Conservation (phyloP, 2,329 filamentous ascomycete genomes). For the Diaporthe batatas region DNA sequence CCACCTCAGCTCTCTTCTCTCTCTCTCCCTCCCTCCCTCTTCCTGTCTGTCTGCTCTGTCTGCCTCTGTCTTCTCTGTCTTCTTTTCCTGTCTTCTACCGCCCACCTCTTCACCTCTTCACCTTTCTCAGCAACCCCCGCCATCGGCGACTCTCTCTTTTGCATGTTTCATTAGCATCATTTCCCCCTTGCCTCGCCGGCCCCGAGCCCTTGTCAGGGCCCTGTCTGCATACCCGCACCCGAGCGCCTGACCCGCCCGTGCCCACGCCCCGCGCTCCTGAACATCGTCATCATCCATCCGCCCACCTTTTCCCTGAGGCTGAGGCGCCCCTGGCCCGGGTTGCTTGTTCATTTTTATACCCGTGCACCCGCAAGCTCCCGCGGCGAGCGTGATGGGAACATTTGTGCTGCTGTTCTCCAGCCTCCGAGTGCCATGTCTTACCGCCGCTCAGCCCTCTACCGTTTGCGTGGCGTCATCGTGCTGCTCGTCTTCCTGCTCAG, state of each 20-base stretch:
- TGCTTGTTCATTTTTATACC: no score
- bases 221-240: background rate
- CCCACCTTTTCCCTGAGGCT: background rate
- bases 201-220: background rate
- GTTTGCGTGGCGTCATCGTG: constrained; percentile 38
- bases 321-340: constrained; percentile 40
- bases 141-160: constrained; percentile 14
- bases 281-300: constrained; percentile 38
- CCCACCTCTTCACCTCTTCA: background rate
- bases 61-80: no score
- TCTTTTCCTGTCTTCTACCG: background rate
- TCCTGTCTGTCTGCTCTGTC: no score
- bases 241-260: constrained; percentile 7
- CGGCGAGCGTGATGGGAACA: constrained; percentile 40
- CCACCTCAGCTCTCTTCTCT: background rate
- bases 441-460: constrained; percentile 40
- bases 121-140: background rate
- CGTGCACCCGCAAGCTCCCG: background rate
- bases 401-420: background rate
- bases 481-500: constrained; percentile 38
- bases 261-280: constrained; percentile 31
- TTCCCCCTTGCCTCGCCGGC: constrained; percentile 1
- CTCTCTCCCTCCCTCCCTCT: no score
- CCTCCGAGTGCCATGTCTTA: constrained; percentile 42
- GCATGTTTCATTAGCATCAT: constrained; percentile 15